A percentile compares a stretch with the other conserved stretches of the same genome.
Evolutionary conservation across 202 grass and related monocot species (phyloP).

Genomic region (Elaeis oleifera): DNA sequence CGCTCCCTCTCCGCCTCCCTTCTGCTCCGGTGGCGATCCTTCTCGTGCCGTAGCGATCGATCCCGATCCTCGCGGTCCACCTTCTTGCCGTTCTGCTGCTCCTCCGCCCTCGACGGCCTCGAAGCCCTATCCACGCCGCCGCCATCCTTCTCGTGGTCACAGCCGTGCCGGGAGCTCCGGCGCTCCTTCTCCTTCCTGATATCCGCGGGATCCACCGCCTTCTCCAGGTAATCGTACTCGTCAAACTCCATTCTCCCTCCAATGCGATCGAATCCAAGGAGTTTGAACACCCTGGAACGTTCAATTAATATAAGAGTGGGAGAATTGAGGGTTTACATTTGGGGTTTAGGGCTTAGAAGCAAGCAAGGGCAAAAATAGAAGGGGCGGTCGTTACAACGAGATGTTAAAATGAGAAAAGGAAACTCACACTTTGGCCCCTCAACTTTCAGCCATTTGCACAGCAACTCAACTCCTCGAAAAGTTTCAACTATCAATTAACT

Average conservation of each 20-base stretch:
- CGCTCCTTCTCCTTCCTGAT: not conserved
- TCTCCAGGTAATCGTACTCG: slow-evolving; percentile 30
- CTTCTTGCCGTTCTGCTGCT: not conserved
- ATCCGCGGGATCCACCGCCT: slow-evolving; percentile 3
- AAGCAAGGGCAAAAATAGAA: too few relatives aligned
- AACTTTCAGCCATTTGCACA: too few relatives aligned
- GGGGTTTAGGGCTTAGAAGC: too few relatives aligned
- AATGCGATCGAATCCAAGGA: too few relatives aligned
- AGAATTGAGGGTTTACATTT: too few relatives aligned
- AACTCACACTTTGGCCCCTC: too few relatives aligned
- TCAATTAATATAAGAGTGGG: not conserved
- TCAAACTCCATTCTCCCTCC: slow-evolving; percentile 17
- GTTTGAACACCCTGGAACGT: slow-evolving; percentile 1
- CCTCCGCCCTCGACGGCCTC: slow-evolving; percentile 9
- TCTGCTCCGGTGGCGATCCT: slow-evolving; percentile 3
- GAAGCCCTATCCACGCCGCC: not conserved
- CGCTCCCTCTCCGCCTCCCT: slow-evolving; percentile 6
- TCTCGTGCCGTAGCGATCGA: slow-evolving; percentile 1
- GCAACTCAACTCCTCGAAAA: too few relatives aligned
- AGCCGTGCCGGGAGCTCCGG: not conserved
- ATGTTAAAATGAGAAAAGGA: too few relatives aligned
- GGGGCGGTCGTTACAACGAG: too few relatives aligned
- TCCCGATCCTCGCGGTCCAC: slow-evolving; percentile 4
- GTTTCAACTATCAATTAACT: too few relatives aligned
- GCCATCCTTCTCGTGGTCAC: not conserved